A percentile compares a stretch with the other conserved stretches of the same genome.
These are phyloP conservation scores for Wilcoxina mikolae DNA, from an alignment of 495 filamentous ascomycete species.

Conservation along the genomic window DNA sequence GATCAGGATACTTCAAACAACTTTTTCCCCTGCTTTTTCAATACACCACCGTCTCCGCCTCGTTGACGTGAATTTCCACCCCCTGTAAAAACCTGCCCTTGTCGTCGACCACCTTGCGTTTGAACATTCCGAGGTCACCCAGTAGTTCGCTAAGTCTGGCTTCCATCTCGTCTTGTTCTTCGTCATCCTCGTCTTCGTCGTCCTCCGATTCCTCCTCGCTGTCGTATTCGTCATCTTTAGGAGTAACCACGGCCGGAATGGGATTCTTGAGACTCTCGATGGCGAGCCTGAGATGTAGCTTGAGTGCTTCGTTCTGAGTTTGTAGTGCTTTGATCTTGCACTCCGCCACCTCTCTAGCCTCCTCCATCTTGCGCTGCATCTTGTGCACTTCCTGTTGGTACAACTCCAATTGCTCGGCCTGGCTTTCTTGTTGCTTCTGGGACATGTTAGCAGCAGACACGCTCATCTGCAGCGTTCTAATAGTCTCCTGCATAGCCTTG, in stretches of 20 bases:
- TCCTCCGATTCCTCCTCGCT: constrained; percentile 34
- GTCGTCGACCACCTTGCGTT: constrained; percentile 69
- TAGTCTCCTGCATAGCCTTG: constrained; percentile 81
- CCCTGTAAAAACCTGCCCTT: constrained; percentile 34
- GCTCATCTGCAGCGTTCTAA: constrained; percentile 63
- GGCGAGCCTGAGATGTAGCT: constrained; percentile 70
- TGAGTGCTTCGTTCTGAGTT: constrained; percentile 76
- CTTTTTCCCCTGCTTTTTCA: neutral
- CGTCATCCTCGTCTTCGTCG: constrained; percentile 34
- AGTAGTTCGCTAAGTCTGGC: constrained; percentile 55
- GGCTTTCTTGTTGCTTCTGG: constrained; percentile 37
- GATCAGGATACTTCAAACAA: too few species aligned
- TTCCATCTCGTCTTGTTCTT: constrained; percentile 46
- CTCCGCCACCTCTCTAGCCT: constrained; percentile 70
- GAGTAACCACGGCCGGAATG: constrained; percentile 41
- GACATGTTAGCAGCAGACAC: constrained; percentile 44
- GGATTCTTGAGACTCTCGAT: constrained; percentile 80
- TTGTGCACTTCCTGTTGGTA: constrained; percentile 75
- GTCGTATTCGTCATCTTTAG: constrained; percentile 28
- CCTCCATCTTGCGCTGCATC: constrained; percentile 90
- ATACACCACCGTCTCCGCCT: neutral
- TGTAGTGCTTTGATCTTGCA: constrained; percentile 76
- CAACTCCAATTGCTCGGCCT: constrained; percentile 61
- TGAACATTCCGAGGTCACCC: constrained; percentile 65
- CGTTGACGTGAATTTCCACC: too few species aligned